A percentile compares a stretch with the other conserved stretches of the same genome.
Conservation (phyloP, 208 protist genomes). For the Acanthamoeba sp. region DNA sequence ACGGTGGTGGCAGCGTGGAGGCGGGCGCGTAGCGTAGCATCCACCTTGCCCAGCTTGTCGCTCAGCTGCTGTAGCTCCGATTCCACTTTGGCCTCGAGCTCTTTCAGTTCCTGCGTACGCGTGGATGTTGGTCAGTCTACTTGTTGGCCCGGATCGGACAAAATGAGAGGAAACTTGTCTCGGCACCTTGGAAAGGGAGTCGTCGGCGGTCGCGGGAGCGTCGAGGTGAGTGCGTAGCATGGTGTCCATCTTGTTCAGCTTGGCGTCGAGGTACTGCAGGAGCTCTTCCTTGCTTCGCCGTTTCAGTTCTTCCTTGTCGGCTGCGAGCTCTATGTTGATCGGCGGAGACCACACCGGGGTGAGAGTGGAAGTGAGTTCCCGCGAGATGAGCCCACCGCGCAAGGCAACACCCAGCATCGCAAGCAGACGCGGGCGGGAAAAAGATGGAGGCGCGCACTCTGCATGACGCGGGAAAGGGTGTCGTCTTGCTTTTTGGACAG, state of each 20-base stretch:
- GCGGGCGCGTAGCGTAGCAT: not conserved
- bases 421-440: not conserved
- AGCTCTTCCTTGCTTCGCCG: not conserved
- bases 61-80: not conserved
- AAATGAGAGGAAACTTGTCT: not conserved
- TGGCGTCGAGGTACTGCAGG: not conserved
- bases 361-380: too few relatives aligned
- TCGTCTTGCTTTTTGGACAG: slow-evolving; percentile 30
- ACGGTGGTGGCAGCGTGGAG: not conserved
- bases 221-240: not conserved
- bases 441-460: not conserved
- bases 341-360: too few relatives aligned
- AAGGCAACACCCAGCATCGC: too few relatives aligned
- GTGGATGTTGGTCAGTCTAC: not conserved
- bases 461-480: not conserved
- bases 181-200: not conserved
- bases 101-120: not conserved
- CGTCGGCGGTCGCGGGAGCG: not conserved
- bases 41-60: not conserved
- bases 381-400: too few relatives aligned
- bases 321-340: not conserved
- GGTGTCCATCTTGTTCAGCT: not conserved
- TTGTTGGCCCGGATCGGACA: not conserved
- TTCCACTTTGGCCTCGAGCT: not conserved
- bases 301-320: slow-evolving; percentile 54